Conservation (phyloP, 108 stramenopile species). For the Schizochytrium sp. region DNA sequence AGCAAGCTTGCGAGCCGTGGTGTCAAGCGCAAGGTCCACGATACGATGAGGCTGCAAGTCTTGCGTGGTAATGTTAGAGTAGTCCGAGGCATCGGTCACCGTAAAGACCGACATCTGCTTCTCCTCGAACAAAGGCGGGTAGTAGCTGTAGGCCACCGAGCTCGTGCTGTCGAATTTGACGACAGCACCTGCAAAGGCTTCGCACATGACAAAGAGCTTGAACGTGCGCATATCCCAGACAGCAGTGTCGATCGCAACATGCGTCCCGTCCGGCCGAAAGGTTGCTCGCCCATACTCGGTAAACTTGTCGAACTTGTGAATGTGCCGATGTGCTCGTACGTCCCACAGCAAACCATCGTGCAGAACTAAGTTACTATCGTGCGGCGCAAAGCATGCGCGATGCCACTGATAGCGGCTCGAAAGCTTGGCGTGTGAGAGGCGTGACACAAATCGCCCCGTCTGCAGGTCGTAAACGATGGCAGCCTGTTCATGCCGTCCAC, state of each 20-base stretch:
- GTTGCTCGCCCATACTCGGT: neutral
- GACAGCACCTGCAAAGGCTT: neutral
- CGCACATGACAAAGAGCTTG: neutral
- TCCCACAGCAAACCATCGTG: conserved; percentile 8
- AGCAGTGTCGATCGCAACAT: neutral
- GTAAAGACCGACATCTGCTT: neutral
- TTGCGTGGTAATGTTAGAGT: neutral
- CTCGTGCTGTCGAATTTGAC: neutral
- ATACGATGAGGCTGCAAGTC: neutral
- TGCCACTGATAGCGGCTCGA: neutral
- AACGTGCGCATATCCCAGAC: conserved; percentile 10
- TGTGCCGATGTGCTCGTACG: neutral
- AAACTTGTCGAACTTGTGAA: conserved; percentile 13
- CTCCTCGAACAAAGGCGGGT: neutral
- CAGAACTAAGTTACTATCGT: neutral
- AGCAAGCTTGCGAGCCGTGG: neutral
- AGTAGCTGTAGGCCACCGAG: conserved; percentile 5
- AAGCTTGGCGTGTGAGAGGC: neutral
- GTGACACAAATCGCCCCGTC: neutral
- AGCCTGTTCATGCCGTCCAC: neutral
- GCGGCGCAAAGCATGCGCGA: neutral
- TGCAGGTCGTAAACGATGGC: neutral
- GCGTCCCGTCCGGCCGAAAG: neutral
- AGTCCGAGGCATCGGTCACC: neutral
- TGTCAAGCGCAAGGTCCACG: neutral